Conservation (phyloP, 2,329 filamentous ascomycete species). For the Diaporthe eres region DNA sequence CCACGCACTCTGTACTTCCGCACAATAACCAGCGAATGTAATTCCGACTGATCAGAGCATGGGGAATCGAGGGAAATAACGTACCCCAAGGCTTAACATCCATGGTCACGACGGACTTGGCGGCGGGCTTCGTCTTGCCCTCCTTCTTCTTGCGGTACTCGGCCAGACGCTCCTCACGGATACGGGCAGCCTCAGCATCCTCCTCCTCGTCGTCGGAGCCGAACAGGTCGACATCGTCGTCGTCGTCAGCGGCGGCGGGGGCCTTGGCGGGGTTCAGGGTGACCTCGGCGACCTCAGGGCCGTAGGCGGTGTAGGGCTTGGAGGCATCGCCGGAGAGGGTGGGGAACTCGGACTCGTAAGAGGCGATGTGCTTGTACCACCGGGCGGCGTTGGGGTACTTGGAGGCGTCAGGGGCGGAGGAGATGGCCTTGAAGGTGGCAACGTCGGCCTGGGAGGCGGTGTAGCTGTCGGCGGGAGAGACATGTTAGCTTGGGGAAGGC, state of each 20-base stretch:
- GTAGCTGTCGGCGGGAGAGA: constrained; percentile 54
- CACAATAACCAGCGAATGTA: too few species aligned
- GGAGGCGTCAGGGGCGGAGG: constrained; percentile 78
- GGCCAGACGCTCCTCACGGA: constrained; percentile 90
- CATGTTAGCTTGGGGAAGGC: constrained; percentile 22
- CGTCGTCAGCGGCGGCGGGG: constrained; percentile 77
- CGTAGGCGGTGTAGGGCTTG: constrained; percentile 91
- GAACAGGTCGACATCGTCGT: constrained; percentile 94
- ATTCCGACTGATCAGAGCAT: not conserved
- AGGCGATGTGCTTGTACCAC: constrained; percentile 99
- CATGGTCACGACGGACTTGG: constrained; percentile 96
- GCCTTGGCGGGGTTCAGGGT: constrained; percentile 90
- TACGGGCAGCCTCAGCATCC: constrained; percentile 85
- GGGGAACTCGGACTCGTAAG: constrained; percentile 93
- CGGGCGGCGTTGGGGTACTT: constrained; percentile 96
- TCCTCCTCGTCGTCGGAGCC: constrained; percentile 95
- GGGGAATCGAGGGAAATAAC: constrained; percentile 52
- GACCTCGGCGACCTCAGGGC: constrained; percentile 83
- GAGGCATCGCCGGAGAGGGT: constrained; percentile 91
- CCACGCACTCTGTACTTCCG: too few species aligned
- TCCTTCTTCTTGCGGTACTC: constrained; percentile 99
- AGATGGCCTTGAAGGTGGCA: constrained; percentile 92
- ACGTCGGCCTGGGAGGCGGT: constrained; percentile 94
- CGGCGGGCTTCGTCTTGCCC: constrained; percentile 88
- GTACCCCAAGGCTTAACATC: constrained; percentile 99